Evolutionary conservation across 495 filamentous ascomycete genomes (phyloP).

Genomic region (Hypomontagnella monticulosa): DNA sequence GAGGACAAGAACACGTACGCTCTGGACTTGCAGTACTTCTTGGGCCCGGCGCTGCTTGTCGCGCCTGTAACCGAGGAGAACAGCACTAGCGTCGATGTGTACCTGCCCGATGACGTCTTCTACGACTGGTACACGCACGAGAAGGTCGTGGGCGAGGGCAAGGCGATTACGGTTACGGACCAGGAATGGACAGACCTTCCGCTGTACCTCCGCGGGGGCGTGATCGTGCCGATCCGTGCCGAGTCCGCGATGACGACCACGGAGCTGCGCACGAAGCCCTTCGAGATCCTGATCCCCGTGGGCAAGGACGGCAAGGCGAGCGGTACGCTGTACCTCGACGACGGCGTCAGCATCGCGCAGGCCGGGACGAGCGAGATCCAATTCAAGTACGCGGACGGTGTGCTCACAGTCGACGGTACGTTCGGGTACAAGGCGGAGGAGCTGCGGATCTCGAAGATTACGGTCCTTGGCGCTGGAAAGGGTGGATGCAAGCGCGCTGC

Average conservation of each 20-base stretch:
- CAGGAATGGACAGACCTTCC: constrained; percentile 74
- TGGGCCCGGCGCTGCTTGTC: constrained; percentile 75
- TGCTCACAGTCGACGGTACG: constrained; percentile 61
- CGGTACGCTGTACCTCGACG: constrained; percentile 67
- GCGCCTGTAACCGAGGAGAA: constrained; percentile 73
- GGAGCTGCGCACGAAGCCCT: constrained; percentile 70
- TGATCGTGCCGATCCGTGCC: constrained; percentile 71
- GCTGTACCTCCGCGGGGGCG: constrained; percentile 75
- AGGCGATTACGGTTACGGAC: constrained; percentile 60
- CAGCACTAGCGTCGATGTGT: constrained; percentile 71
- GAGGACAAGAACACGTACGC: constrained; percentile 67
- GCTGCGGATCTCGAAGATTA: constrained; percentile 65
- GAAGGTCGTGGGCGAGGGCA: constrained; percentile 65
- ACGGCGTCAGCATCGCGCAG: constrained; percentile 67
- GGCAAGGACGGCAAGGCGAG: constrained; percentile 54
- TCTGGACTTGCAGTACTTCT: constrained; percentile 78
- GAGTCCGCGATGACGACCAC: constrained; percentile 74
- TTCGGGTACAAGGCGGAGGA: constrained; percentile 59
- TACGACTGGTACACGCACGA: constrained; percentile 79
- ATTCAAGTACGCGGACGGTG: constrained; percentile 63
- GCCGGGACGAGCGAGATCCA: constrained; percentile 56
- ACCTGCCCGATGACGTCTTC: constrained; percentile 78
- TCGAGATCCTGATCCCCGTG: constrained; percentile 76
- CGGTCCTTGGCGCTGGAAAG: constrained; percentile 58
- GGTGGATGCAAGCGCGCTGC: constrained; percentile 10